Conservation (phyloP, 805 yeast genomes). For the Phaffomyces thermotolerans region DNA sequence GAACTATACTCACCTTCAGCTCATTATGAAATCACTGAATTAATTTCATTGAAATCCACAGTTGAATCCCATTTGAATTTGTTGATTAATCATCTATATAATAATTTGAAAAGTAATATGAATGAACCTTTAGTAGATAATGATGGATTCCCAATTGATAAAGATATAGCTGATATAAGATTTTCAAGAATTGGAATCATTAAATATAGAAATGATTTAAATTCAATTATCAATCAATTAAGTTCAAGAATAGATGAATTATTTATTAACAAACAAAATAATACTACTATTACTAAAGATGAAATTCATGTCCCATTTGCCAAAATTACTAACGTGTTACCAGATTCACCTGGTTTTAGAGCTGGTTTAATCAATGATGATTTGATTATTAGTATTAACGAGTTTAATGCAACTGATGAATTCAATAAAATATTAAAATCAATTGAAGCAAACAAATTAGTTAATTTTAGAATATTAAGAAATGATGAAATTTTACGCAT, state of each 20-base stretch:
- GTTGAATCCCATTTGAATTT: conserved; percentile 1
- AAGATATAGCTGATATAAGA: conserved; percentile 70
- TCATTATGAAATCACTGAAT: background rate
- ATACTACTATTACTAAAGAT: background rate
- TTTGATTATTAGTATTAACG: conserved; percentile 35
- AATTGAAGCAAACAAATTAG: background rate
- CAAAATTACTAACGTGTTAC: conserved; percentile 15
- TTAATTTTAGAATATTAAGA: background rate
- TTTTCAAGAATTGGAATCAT: conserved; percentile 56
- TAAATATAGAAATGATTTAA: conserved; percentile 63
- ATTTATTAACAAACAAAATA: conserved; percentile 21
- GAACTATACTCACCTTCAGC: background rate
- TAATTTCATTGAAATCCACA: background rate
- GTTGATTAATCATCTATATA: background rate
- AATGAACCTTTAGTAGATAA: conserved; percentile 50
- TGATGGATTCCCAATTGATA: conserved; percentile 84
- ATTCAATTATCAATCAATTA: conserved; percentile 38
- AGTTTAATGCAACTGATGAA: conserved; percentile 44
- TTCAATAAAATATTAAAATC: conserved; percentile 20
- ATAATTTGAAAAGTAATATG: conserved; percentile 36
- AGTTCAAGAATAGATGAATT: conserved; percentile 40
- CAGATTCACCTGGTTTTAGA: conserved; percentile 43
- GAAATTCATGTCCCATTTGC: conserved; percentile 38
- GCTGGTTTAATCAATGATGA: conserved; percentile 53
- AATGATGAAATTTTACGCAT: background rate